phyloP scores from a whole-genome alignment of 352 stramenopile genomes.

The Pythium periplocum region DNA sequence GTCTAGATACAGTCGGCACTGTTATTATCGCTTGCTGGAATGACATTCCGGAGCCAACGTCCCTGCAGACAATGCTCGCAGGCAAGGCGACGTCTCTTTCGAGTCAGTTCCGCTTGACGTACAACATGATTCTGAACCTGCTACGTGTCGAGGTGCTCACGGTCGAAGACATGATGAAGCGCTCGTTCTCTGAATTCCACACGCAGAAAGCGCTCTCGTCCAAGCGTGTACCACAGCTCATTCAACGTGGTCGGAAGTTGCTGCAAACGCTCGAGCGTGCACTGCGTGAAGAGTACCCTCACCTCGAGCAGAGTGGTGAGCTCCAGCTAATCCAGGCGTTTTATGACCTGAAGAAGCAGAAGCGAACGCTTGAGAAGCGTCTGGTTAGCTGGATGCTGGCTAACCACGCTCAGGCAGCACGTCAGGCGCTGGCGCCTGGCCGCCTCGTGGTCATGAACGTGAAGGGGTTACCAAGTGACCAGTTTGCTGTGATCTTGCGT shows the following conservation, averaged over 20 bases:
- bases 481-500: conserved; percentile 57
- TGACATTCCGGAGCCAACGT: conserved; percentile 95
- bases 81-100: conserved; percentile 93
- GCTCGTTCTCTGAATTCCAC: conserved; percentile 96
- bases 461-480: conserved; percentile 51
- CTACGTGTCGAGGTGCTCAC: conserved; percentile 88
- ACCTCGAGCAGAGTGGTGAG: conserved; percentile 52
- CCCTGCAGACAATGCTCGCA: conserved; percentile 93
- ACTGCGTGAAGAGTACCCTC: conserved; percentile 55
- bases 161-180: conserved; percentile 96
- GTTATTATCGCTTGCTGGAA: conserved; percentile 97
- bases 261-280: conserved; percentile 41
- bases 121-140: conserved; percentile 98
- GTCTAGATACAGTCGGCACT: conserved; percentile 95
- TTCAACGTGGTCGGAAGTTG: conserved; percentile 54
- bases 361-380: conserved; percentile 62
- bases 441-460: conserved; percentile 60
- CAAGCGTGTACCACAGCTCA: conserved; percentile 73
- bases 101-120: conserved; percentile 98
- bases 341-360: conserved; percentile 66
- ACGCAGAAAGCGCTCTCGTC: conserved; percentile 85
- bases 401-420: conserved; percentile 58
- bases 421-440: conserved; percentile 54
- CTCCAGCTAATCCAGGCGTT: conserved; percentile 57
- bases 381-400: conserved; percentile 67